Conservation (phyloP, 2,329 filamentous ascomycete genomes). For the Raffaelea albimanens region DNA sequence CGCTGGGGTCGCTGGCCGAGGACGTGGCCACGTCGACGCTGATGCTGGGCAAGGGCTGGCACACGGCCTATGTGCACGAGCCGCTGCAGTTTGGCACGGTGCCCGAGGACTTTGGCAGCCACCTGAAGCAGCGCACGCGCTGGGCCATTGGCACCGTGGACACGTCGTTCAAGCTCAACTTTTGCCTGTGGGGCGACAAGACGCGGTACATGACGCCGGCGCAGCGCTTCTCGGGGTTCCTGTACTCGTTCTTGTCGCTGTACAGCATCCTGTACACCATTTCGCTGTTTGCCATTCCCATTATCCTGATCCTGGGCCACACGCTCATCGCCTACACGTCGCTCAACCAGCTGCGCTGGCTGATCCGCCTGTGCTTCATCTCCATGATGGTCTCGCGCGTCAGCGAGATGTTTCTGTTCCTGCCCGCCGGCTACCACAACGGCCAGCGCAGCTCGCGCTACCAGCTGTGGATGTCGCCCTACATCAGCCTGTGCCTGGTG, state of each 20-base stretch:
- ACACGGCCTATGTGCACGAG: conserved; percentile 50
- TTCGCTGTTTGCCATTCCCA: conserved; percentile 48
- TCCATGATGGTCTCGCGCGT: conserved; percentile 41
- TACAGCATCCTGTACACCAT: conserved; percentile 42
- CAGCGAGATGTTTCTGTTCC: conserved; percentile 47
- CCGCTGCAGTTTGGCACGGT: conserved; percentile 51
- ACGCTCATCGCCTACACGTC: conserved; percentile 46
- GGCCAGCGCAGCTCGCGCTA: conserved; percentile 46
- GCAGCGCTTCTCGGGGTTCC: conserved; percentile 49
- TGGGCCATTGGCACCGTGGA: conserved; percentile 50
- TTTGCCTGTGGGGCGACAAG: conserved; percentile 45
- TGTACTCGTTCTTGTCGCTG: conserved; percentile 45
- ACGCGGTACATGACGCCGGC: conserved; percentile 44
- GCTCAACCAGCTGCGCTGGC: conserved; percentile 45
- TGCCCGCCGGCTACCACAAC: conserved; percentile 49
- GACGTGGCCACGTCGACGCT: conserved; percentile 50
- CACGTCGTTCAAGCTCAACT: conserved; percentile 50
- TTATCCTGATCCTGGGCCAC: conserved; percentile 46
- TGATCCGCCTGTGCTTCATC: conserved; percentile 46
- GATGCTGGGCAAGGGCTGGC: conserved; percentile 52
- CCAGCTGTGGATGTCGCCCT: conserved; percentile 55
- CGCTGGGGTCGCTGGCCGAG: conserved; percentile 49
- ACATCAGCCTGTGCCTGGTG: conserved; percentile 47
- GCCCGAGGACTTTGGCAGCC: conserved; percentile 44
- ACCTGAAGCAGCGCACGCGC: conserved; percentile 47